phyloP scores from a whole-genome alignment of 106 monocot species.

The Allium cepa region DNA sequence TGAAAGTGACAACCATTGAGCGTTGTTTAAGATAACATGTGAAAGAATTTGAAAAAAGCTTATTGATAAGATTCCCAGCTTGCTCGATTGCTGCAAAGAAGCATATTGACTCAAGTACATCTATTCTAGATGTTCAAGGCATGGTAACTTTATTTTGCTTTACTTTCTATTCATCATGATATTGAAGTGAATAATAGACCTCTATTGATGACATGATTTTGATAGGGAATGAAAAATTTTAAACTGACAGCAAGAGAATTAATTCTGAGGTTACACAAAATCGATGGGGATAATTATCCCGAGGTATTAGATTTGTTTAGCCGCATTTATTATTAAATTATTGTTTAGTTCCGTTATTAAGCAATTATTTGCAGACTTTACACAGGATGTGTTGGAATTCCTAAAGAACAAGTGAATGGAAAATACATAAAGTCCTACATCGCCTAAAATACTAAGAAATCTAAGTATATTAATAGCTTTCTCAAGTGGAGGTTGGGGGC shows the following conservation, averaged over 20 bases:
- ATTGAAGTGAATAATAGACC: no score
- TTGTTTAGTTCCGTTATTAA: no score
- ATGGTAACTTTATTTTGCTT: constrained; percentile 26
- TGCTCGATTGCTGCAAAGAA: constrained; percentile 75
- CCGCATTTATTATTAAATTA: no score
- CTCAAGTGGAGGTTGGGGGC: no score
- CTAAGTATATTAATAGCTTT: no score
- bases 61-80: constrained; percentile 65
- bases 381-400: no score
- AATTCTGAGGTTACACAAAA: constrained; percentile 40
- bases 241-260: constrained; percentile 46
- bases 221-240: constrained; percentile 42
- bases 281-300: constrained; percentile 49
- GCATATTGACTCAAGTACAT: constrained; percentile 77
- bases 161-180: no score
- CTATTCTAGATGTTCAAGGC: constrained; percentile 77
- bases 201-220: background rate
- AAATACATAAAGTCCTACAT: no score
- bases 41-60: constrained; percentile 58
- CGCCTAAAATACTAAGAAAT: no score
- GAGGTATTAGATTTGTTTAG: constrained; percentile 13
- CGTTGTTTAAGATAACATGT: constrained; percentile 17
- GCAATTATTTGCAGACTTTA: constrained; percentile 30
- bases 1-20: no score
- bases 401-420: no score